Conservation (phyloP, 2,329 filamentous ascomycete genomes). For the Mycosphaerella sp. region DNA sequence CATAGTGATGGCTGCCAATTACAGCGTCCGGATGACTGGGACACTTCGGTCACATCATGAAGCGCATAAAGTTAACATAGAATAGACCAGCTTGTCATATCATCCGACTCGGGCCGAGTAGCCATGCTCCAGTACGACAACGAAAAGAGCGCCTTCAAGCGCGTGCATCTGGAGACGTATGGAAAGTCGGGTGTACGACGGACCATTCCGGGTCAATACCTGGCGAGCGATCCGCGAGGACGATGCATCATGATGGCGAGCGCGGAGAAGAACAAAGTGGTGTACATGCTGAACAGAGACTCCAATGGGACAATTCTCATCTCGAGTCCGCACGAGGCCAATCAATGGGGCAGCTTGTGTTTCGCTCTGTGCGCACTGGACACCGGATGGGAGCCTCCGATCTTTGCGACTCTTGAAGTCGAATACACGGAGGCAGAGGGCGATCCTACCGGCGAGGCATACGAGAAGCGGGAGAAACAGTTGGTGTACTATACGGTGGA, state of each 20-base stretch:
- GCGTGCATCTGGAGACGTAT: slow-evolving; percentile 93
- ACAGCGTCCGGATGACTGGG: slow-evolving; percentile 13
- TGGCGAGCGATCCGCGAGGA: slow-evolving; percentile 92
- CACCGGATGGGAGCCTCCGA: slow-evolving; percentile 93
- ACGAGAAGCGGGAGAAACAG: slow-evolving; percentile 75
- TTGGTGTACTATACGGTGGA: slow-evolving; percentile 98
- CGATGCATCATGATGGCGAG: slow-evolving; percentile 91
- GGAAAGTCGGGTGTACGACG: slow-evolving; percentile 93
- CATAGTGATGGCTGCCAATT: slow-evolving; percentile 40
- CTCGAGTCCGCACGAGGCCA: slow-evolving; percentile 91
- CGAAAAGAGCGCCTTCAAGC: slow-evolving; percentile 76
- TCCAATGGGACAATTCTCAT: slow-evolving; percentile 92
- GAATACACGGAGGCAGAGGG: slow-evolving; percentile 90
- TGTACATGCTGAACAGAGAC: slow-evolving; percentile 96
- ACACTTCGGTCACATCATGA: neutral
- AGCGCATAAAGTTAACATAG: slow-evolving; percentile 8
- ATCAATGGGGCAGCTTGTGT: slow-evolving; percentile 85
- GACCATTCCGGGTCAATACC: slow-evolving; percentile 90
- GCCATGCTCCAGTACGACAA: slow-evolving; percentile 88
- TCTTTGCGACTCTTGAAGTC: slow-evolving; percentile 90
- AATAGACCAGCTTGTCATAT: slow-evolving; percentile 88
- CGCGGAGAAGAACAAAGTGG: slow-evolving; percentile 97
- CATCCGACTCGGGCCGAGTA: slow-evolving; percentile 91
- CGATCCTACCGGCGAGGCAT: slow-evolving; percentile 77
- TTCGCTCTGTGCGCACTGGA: slow-evolving; percentile 84